Evolutionary conservation across 139 green algal genomes (phyloP).

Genomic region (Chara braunii): DNA sequence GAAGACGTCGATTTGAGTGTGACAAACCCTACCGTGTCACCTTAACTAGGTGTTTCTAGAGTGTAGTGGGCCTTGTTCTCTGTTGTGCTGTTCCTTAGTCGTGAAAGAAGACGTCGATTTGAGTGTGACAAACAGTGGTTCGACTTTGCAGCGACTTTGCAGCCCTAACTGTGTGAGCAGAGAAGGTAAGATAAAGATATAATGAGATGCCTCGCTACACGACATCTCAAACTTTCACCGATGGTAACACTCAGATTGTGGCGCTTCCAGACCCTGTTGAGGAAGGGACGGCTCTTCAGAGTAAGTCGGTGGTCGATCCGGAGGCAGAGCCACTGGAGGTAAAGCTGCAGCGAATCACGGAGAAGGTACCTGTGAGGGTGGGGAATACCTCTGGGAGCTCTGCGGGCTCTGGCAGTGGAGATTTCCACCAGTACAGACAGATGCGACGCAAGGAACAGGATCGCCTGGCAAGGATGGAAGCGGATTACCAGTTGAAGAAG

Average conservation of each 20-base stretch:
- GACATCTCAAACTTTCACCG: constrained; percentile 37
- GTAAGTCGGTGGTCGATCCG: too few species aligned
- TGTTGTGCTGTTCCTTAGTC: too few species aligned
- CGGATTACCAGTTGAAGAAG: constrained; percentile 30
- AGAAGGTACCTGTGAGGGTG: constrained; percentile 21
- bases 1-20: too few species aligned
- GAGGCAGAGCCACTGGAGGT: constrained; percentile 27
- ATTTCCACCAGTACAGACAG: constrained; percentile 39
- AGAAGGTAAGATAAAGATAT: too few species aligned
- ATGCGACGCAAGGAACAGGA: constrained; percentile 39
- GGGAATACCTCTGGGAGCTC: constrained; percentile 33
- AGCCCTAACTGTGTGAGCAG: too few species aligned
- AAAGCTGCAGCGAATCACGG: constrained; percentile 28
- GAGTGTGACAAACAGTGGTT: too few species aligned
- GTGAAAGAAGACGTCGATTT: too few species aligned
- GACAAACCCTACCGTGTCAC: too few species aligned
- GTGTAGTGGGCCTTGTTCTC: too few species aligned
- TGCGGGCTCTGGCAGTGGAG: constrained; percentile 28
- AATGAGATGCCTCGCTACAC: constrained; percentile 42
- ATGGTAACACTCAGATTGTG: constrained; percentile 40
- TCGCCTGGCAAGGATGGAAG: constrained; percentile 35
- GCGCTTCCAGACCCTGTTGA: constrained; percentile 11
- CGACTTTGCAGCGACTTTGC: too few species aligned
- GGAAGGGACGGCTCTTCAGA: too few species aligned
- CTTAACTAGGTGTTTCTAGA: too few species aligned